Conservation (phyloP, 2,329 filamentous ascomycete species). For the Alternaria sp. region DNA sequence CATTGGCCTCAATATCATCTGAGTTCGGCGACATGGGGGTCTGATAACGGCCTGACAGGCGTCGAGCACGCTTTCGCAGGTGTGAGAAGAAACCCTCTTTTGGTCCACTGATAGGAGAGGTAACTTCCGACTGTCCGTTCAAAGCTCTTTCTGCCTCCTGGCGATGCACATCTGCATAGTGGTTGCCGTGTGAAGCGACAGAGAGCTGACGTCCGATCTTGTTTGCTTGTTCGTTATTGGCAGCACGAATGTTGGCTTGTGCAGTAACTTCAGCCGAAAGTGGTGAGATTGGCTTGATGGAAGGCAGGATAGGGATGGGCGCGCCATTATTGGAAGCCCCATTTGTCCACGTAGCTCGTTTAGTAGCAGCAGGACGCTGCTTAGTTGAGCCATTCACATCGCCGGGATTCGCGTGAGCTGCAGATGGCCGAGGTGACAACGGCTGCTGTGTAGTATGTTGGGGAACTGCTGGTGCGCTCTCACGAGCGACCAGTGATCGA, state of each 20-base stretch:
- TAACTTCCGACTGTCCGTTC: constrained; percentile 79
- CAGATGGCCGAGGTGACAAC: constrained; percentile 54
- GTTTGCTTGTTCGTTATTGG: constrained; percentile 74
- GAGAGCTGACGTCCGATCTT: constrained; percentile 96
- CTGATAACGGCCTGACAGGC: constrained; percentile 91
- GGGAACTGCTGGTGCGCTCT: constrained; percentile 69
- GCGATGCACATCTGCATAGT: constrained; percentile 88
- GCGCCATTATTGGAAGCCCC: constrained; percentile 76
- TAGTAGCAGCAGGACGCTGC: constrained; percentile 68
- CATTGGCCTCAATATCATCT: constrained; percentile 92
- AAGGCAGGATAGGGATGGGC: constrained; percentile 95
- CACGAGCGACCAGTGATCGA: constrained; percentile 86
- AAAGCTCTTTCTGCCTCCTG: constrained; percentile 91
- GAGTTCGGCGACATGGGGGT: constrained; percentile 78
- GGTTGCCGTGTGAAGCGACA: constrained; percentile 88
- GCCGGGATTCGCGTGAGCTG: constrained; percentile 55
- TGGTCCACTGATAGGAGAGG: constrained; percentile 78
- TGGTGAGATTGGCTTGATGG: constrained; percentile 93
- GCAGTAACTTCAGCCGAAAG: constrained; percentile 92
- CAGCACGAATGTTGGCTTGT: constrained; percentile 75
- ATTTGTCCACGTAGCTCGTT: constrained; percentile 94
- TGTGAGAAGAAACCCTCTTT: constrained; percentile 99
- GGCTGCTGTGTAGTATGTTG: constrained; percentile 55
- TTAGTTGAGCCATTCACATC: constrained; percentile 59
- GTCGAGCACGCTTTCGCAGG: constrained; percentile 87